Conservation (phyloP, 805 yeast genomes). For the Tetrapisispora arboricola region DNA sequence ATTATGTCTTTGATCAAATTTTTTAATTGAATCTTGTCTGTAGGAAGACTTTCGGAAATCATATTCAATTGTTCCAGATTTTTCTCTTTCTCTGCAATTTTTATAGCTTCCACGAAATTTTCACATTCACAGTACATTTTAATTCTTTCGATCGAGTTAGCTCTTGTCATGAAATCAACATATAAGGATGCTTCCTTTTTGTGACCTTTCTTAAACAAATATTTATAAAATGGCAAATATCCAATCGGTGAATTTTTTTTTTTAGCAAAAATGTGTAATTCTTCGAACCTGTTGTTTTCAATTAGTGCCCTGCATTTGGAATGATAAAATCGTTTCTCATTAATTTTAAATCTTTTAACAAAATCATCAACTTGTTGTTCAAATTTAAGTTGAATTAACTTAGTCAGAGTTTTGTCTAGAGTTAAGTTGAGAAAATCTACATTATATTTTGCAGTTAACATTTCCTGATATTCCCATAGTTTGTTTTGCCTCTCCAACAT, state of each 20-base stretch:
- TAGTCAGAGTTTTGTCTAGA: slow-evolving; percentile 38
- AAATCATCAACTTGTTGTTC: slow-evolving; percentile 38
- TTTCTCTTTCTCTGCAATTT: slow-evolving; percentile 20
- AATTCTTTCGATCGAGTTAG: slow-evolving; percentile 38
- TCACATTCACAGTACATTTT: slow-evolving; percentile 43
- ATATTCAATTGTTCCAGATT: slow-evolving; percentile 14
- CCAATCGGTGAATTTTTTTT: slow-evolving; percentile 60
- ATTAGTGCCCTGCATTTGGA: slow-evolving; percentile 41
- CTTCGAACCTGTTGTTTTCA: slow-evolving; percentile 42
- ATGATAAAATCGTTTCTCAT: slow-evolving; percentile 48
- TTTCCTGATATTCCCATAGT: slow-evolving; percentile 36
- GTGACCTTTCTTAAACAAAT: slow-evolving; percentile 45
- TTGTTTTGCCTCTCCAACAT: slow-evolving; percentile 26
- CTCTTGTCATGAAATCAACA: slow-evolving; percentile 40
- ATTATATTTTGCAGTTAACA: slow-evolving; percentile 34
- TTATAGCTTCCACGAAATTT: slow-evolving; percentile 39
- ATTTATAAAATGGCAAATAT: slow-evolving; percentile 50
- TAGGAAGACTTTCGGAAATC: slow-evolving; percentile 16
- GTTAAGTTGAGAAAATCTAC: slow-evolving; percentile 35
- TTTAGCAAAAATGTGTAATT: slow-evolving; percentile 42
- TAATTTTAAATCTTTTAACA: slow-evolving; percentile 43
- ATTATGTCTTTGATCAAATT: slow-evolving; percentile 16
- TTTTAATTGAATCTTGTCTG: slow-evolving; percentile 19
- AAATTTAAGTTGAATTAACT: slow-evolving; percentile 41
- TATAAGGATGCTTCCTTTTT: slow-evolving; percentile 50